Conservation (phyloP, 768 basidiomycete species). For the Podaxis carcinomalis region DNA sequence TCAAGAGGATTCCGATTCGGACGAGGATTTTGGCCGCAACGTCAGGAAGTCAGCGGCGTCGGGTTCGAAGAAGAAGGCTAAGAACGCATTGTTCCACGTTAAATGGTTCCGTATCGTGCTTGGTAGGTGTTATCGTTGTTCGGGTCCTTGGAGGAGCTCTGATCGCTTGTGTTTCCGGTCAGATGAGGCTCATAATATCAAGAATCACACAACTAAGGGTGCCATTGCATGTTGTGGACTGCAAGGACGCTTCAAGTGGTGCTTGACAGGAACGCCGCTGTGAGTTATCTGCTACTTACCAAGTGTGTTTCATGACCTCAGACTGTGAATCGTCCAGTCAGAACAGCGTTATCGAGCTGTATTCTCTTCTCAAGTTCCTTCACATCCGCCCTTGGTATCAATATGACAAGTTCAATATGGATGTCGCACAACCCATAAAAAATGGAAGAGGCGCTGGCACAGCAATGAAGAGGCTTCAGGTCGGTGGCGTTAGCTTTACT, state of each 20-base stretch:
- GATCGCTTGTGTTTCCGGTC: neutral
- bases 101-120: slow-evolving; percentile 86
- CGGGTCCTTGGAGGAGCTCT: neutral
- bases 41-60: slow-evolving; percentile 33
- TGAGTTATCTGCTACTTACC: slow-evolving; percentile 22
- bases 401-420: slow-evolving; percentile 72
- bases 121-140: slow-evolving; percentile 38
- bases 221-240: slow-evolving; percentile 77
- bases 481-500: slow-evolving; percentile 23
- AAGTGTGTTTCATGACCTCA: slow-evolving; percentile 15
- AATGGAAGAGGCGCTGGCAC: slow-evolving; percentile 48
- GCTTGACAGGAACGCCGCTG: slow-evolving; percentile 82
- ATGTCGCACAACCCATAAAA: slow-evolving; percentile 80
- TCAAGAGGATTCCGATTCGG: slow-evolving; percentile 29
- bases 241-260: slow-evolving; percentile 81
- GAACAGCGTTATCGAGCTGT: slow-evolving; percentile 89
- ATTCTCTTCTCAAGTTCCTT: slow-evolving; percentile 85
- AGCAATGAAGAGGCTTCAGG: slow-evolving; percentile 85
- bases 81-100: slow-evolving; percentile 68
- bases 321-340: slow-evolving; percentile 43
- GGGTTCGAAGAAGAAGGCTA: slow-evolving; percentile 42
- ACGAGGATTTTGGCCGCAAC: slow-evolving; percentile 43
- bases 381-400: slow-evolving; percentile 78
- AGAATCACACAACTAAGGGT: slow-evolving; percentile 76
- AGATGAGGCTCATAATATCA: slow-evolving; percentile 96